phyloP scores from a whole-genome alignment of 2,329 filamentous ascomycete species.

The Pseudocercospora fijiensis region DNA sequence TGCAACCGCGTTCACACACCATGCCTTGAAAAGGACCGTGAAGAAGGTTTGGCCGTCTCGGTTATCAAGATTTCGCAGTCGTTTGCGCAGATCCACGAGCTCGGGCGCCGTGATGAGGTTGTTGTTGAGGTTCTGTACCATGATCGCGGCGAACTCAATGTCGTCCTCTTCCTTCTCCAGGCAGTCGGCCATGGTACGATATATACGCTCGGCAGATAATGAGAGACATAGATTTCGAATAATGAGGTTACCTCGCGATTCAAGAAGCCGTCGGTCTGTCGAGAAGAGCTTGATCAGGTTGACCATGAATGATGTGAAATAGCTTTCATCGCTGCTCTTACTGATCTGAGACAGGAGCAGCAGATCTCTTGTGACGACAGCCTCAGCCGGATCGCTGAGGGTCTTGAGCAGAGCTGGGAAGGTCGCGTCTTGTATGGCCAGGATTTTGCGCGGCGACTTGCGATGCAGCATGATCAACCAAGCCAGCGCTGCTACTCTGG shows the following conservation, averaged over 20 bases:
- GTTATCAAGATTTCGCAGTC: slow-evolving; percentile 84
- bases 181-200: slow-evolving; percentile 90
- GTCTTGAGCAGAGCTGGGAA: slow-evolving; percentile 96
- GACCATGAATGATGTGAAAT: slow-evolving; percentile 98
- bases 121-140: slow-evolving; percentile 99
- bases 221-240: slow-evolving; percentile 93
- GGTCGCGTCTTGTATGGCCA: slow-evolving; percentile 95
- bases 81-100: slow-evolving; percentile 82
- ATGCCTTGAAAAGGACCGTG: slow-evolving; percentile 88
- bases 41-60: slow-evolving; percentile 96
- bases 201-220: slow-evolving; percentile 90
- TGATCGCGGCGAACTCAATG: slow-evolving; percentile 97
- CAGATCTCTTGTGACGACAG: slow-evolving; percentile 91
- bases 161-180: slow-evolving; percentile 94
- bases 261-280: slow-evolving; percentile 84
- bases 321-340: slow-evolving; percentile 92
- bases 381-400: slow-evolving; percentile 89
- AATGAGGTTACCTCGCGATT: slow-evolving; percentile 91
- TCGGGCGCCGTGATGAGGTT: slow-evolving; percentile 98
- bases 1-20: slow-evolving; percentile 97
- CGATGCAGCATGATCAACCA: slow-evolving; percentile 98
- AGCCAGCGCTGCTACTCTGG: slow-evolving; percentile 84
- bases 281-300: slow-evolving; percentile 93
- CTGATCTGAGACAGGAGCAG: slow-evolving; percentile 95
- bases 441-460: slow-evolving; percentile 81